A percentile compares a stretch with the other conserved stretches of the same genome.
Evolutionary conservation across 2,329 filamentous ascomycete species (phyloP).

Genomic region (Sporothrix brunneoviolacea): DNA sequence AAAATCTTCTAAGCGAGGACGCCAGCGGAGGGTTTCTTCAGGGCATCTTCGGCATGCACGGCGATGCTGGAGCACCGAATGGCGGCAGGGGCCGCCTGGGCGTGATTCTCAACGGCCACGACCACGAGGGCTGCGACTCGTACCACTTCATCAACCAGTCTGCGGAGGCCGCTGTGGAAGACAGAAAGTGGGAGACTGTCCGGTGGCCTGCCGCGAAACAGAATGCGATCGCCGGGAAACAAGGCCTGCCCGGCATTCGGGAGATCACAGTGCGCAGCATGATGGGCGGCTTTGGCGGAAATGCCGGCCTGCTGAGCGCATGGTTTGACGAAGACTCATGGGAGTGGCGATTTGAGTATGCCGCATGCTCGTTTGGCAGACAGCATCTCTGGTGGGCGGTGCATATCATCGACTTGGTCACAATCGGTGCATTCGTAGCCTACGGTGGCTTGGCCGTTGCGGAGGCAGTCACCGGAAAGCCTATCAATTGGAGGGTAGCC

Average conservation of each 20-base stretch:
- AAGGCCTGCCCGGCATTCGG: slow-evolving; percentile 57
- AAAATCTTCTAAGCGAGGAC: slow-evolving; percentile 76
- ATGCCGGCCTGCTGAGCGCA: slow-evolving; percentile 77
- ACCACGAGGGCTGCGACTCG: slow-evolving; percentile 89
- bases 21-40: slow-evolving; percentile 72
- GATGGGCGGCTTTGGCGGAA: slow-evolving; percentile 96
- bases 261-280: slow-evolving; percentile 95
- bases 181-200: slow-evolving; percentile 44
- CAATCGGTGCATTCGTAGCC: slow-evolving; percentile 25
- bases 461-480: slow-evolving; percentile 12
- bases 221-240: slow-evolving; percentile 33
- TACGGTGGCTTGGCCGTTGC: slow-evolving; percentile 21
- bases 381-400: slow-evolving; percentile 95
- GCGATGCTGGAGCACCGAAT: slow-evolving; percentile 50
- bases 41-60: slow-evolving; percentile 73
- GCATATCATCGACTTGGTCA: slow-evolving; percentile 62
- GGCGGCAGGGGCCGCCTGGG: slow-evolving; percentile 63
- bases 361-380: slow-evolving; percentile 68
- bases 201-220: slow-evolving; percentile 42
- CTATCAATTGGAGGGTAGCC: neutral
- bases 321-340: slow-evolving; percentile 74
- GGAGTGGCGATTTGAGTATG: slow-evolving; percentile 79
- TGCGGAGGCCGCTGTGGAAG: slow-evolving; percentile 30
- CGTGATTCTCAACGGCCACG: slow-evolving; percentile 84
- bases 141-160: slow-evolving; percentile 73